A percentile compares a stretch with the other conserved stretches of the same genome.
Evolutionary conservation across 2,329 filamentous ascomycete species (phyloP).

Genomic region (Scedosporium boydii): DNA sequence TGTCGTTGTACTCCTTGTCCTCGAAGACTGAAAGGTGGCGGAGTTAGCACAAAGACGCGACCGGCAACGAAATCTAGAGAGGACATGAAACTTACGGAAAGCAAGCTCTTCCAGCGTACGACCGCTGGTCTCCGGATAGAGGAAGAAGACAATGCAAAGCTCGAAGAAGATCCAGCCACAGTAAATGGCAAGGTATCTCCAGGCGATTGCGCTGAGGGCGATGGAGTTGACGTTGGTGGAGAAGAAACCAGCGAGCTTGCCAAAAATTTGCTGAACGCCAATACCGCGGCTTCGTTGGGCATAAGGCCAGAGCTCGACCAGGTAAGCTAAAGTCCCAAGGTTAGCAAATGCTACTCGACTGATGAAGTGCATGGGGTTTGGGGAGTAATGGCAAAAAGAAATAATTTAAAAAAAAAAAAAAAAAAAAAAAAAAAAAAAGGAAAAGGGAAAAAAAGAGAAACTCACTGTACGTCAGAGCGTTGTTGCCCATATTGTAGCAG

Average conservation of each 20-base stretch:
- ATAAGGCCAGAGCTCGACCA: conserved; percentile 52
- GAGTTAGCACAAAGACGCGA: conserved; percentile 1
- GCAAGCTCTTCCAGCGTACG: conserved; percentile 14
- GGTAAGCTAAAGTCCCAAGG: conserved; percentile 27
- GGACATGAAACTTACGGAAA: conserved; percentile 19
- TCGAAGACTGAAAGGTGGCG: conserved; percentile 24
- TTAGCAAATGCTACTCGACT: too few relatives aligned
- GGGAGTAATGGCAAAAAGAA: too few relatives aligned
- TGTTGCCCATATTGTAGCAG: conserved; percentile 57
- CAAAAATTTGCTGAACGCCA: conserved; percentile 46
- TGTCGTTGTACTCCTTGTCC: conserved; percentile 26
- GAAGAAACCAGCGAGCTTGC: conserved; percentile 30
- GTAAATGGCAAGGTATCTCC: conserved; percentile 34
- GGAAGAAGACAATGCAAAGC: conserved; percentile 56
- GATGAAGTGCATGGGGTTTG: too few relatives aligned
- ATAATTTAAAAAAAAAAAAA: too few relatives aligned
- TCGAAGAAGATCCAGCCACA: conserved; percentile 33
- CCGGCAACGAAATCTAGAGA: neutral
- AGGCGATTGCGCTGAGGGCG: conserved; percentile 26
- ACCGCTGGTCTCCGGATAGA: conserved; percentile 75
- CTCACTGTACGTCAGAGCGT: conserved; percentile 53
- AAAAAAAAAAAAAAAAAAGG: too few relatives aligned
- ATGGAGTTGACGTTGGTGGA: conserved; percentile 35
- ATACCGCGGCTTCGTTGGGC: conserved; percentile 48
- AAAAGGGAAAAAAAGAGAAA: neutral